Conservation (phyloP, 768 basidiomycete species). For the Tulasnella sp. region DNA sequence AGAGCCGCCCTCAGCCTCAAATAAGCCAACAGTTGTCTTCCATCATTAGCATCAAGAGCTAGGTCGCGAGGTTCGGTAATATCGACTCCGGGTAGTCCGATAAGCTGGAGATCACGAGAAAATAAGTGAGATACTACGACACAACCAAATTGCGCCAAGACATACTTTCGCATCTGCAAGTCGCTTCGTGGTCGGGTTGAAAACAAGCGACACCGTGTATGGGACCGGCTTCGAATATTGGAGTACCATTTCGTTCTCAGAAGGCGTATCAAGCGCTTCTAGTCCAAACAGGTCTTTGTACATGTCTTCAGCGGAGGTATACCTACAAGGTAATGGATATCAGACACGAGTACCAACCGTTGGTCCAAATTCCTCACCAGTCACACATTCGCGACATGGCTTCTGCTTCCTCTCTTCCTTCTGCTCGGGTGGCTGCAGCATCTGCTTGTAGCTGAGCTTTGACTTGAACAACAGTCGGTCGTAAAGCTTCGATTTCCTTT, state of each 20-base stretch:
- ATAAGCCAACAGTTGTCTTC: neutral
- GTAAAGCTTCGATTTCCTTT: neutral
- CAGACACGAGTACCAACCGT: neutral
- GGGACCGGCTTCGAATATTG: neutral
- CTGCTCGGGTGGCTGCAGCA: neutral
- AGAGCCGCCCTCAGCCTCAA: neutral
- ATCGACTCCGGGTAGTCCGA: neutral
- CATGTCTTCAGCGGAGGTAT: conserved; percentile 8
- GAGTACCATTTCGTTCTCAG: conserved; percentile 9
- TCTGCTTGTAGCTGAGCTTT: conserved; percentile 5
- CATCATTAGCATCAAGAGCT: neutral
- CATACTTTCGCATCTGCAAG: conserved; percentile 10
- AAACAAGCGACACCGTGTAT: conserved; percentile 6
- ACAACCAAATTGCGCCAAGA: neutral
- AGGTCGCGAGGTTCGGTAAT: neutral
- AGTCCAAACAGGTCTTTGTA: conserved; percentile 5
- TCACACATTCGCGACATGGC: conserved; percentile 6
- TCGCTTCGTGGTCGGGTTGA: conserved; percentile 4
- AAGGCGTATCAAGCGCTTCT: neutral
- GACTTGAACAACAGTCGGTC: conserved; percentile 1
- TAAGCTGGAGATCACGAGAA: neutral
- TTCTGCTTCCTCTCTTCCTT: neutral
- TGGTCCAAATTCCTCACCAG: neutral
- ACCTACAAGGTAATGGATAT: neutral
- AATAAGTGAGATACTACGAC: neutral